Base-by-base conservation (phyloP, 306 rosid species). In the Prunus armeniaca region DNA sequence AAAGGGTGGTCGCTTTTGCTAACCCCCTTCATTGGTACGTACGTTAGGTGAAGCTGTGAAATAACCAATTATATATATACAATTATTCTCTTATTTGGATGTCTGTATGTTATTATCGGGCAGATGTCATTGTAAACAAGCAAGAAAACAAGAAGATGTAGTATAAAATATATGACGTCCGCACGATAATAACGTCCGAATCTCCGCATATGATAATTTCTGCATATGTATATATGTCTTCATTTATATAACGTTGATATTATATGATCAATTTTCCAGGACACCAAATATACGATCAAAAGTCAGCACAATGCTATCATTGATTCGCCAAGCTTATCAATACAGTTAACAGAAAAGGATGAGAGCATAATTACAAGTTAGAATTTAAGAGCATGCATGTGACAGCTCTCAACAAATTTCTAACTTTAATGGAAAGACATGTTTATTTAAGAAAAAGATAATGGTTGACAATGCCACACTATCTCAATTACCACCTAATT, bases 281-380 rank as follows among this genome's bases (percentile, higher is more conserved):
- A 7, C 4, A 63, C 67, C 45, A 63, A 63, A 65, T 34, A 65
- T 11, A 25, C 49, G 27, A 65, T 65, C 27, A 38, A 30, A 80
- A 80, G 84, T 80, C 80, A 80, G 46, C 72, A 60, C 24, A n/a
- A 75, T 18, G 84, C 20, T 34, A 75, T 80, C 71, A 80, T 80
- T 80, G 56, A 69, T 25, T 69, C 73, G 60, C 41, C 82, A 79
- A 72, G 20, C 2, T 18, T 17, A 52, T 73, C 61, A 51, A 82
- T 72, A 20, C 65, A 73, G 79, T 67, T 62, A 61, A 49, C 60
- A 82, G 72, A 75, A 68, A 46, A 60, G 47, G 78, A 32, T 30
- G 65, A 67, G 56, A 74, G 50, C 27, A 75, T 79, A 54, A 83
- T 76, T 72, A 52, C 78, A 25, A 18, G 65, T 51, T 24, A 65